phyloP scores from a whole-genome alignment of 2,329 filamentous ascomycete species.

The Remersonia thermophila region DNA sequence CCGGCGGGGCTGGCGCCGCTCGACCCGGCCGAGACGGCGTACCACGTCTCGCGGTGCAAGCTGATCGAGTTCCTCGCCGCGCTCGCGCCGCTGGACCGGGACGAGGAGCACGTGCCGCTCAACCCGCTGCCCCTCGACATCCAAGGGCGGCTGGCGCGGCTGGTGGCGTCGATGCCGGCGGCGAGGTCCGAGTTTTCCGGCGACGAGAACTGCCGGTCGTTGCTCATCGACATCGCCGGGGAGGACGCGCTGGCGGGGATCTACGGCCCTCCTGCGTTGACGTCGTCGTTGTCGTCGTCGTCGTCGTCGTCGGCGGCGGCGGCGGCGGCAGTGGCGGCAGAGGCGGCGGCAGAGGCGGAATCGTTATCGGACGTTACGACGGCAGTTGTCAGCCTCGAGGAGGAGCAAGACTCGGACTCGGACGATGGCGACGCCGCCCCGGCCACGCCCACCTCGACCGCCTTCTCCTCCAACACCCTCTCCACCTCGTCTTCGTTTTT shows the following conservation, averaged over 20 bases:
- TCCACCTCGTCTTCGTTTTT: no score
- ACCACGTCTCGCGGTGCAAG: constrained; percentile 38
- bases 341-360: no score
- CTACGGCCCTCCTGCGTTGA: no score
- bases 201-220: constrained; percentile 30
- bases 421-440: constrained; percentile 17
- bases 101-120: constrained; percentile 25
- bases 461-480: not conserved
- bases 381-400: no score
- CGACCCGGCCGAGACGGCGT: constrained; percentile 28
- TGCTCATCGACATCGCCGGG: constrained; percentile 37
- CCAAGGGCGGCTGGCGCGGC: not conserved
- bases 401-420: no score
- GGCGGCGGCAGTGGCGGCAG: no score
- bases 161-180: constrained; percentile 25
- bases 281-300: no score
- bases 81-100: constrained; percentile 27
- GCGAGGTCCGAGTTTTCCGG: constrained; percentile 14
- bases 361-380: no score
- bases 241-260: no score
- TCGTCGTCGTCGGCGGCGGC: no score
- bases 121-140: constrained; percentile 5
- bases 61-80: constrained; percentile 38
- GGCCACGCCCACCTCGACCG: constrained; percentile 13
- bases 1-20: no score